Base-by-base conservation (phyloP, 768 basidiomycete species). In the Lactarius psammicola region DNA sequence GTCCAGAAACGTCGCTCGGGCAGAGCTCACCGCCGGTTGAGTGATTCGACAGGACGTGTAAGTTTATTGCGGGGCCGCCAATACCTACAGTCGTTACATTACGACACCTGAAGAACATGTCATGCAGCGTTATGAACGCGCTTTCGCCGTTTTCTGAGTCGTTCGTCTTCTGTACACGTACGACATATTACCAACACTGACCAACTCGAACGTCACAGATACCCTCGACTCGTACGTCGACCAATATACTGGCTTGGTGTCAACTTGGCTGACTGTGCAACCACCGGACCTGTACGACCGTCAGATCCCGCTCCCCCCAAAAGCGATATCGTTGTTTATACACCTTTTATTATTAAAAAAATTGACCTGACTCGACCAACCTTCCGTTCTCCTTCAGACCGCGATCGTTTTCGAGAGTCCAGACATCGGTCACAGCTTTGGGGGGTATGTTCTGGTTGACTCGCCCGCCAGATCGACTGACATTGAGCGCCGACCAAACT, bases 181-280 rank as follows among this genome's bases (percentile, higher is more conserved):
- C 54, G 46, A 49, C 40, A 20, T 28, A 28, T 63, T 31, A 28
- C 53, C n/a, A 10, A 31, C 51, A 55, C 62, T 57, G 69, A 60
- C 57, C n/a, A 7, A 23, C 23, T 31, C 65, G 53, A 33, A 60
- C 56, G 57, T 53, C 60, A 30, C 68, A 90, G 89, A 80, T 69
- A 90, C 89, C 2, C 80, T 92, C n/a, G 89, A 91, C 53, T 87
- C 91, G 2, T 92, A 90, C 72, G 88, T 91, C 65, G 81, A 90
- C 74, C 87, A 87, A 71, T 92, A 91, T 74, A 79, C 80, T 42
- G 84, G 81, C 68, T 80, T 92, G 34, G 83, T 90, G 13, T 79
- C 4, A 88, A 81, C 79, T 79, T 91, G 30, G 82, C 82, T 1
- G 82, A 85, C 60, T 74, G 76, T 58, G 79, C 66, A 2, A 70